phyloP scores from a whole-genome alignment of 495 filamentous ascomycete species.

The Penicillium turbatum region DNA sequence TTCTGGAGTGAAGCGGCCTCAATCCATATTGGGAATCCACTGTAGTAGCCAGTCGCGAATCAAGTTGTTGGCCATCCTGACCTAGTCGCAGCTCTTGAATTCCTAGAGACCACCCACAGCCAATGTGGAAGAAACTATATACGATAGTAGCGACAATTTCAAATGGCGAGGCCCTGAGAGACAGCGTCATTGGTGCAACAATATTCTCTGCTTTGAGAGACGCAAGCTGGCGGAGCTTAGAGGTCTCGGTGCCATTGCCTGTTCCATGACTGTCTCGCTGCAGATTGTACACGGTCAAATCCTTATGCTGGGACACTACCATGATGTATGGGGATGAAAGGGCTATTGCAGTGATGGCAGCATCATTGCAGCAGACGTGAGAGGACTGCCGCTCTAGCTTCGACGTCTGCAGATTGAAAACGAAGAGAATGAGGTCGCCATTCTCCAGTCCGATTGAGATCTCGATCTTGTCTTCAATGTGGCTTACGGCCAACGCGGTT shows the following conservation, averaged over 20 bases:
- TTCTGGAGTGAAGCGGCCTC: slow-evolving; percentile 37
- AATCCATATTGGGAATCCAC: slow-evolving; percentile 40
- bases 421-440: slow-evolving; percentile 69
- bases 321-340: slow-evolving; percentile 71
- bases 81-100: slow-evolving; percentile 79
- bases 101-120: slow-evolving; percentile 78
- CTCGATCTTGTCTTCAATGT: slow-evolving; percentile 26
- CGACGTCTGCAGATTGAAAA: slow-evolving; percentile 43
- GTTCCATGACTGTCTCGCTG: slow-evolving; percentile 9
- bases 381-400: slow-evolving; percentile 48
- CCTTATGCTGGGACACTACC: slow-evolving; percentile 66
- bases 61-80: slow-evolving; percentile 47
- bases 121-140: slow-evolving; percentile 57
- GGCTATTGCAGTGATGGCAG: slow-evolving; percentile 70
- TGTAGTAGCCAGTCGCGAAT: slow-evolving; percentile 52
- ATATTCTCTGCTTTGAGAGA: slow-evolving; percentile 80
- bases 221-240: slow-evolving; percentile 59
- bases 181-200: slow-evolving; percentile 73
- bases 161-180: slow-evolving; percentile 57
- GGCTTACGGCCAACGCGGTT: slow-evolving; percentile 61
- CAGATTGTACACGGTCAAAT: slow-evolving; percentile 72
- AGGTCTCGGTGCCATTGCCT: slow-evolving; percentile 7
- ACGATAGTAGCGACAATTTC: slow-evolving; percentile 76
- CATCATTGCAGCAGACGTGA: slow-evolving; percentile 53
- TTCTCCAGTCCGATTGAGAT: slow-evolving; percentile 72